Evolutionary conservation across 352 stramenopile genomes (phyloP), one percentile per base, ranked within the genome.

Genomic region (Plasmopara muralis): DNA sequence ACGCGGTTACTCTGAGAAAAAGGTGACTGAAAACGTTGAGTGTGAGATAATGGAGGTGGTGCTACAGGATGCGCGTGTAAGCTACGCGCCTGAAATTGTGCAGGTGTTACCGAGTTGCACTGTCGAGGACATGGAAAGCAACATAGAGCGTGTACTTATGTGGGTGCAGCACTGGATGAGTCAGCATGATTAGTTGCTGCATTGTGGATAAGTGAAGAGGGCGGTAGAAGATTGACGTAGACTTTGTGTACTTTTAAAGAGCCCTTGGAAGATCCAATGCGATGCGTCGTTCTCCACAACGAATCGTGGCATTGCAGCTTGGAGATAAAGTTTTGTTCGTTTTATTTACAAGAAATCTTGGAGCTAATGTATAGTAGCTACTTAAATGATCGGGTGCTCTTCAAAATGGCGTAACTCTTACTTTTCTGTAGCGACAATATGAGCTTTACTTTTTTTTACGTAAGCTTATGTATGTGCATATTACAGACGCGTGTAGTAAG

Each of bases 31-130:
- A 69, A 99, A 99, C 66, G 90, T 97, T 64, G 79, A 97, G 70
- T 97, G 89, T 55, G 96, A 99, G 76, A 99, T 99, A 66, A 99
- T 99, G 95, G 87, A 95, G 68, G 89, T 98, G 8, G 88, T 99
- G 46, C 67, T 98, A 9, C 95, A 99, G 49, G 96, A 99, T 51
- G 95, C 95, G 16, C 70, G 73, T 18, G 95, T 98, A 70, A 92
- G 77, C 42, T 99, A 98, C 70, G 87, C 83, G 18, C 37, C 67
- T 1, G 87, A 97, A 57, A 98, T 98, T 63, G 94, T 99, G 18
- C 92, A 98, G 60, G 94, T 97, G 64, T 70, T 98, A 15, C 53
- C 74, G 31, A 98, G 89, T 51, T 91, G 97, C 61, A 98, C 86
- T 34, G 74, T 97, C 6, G 91, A 98, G 40, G 95, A 98, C 49